Evolutionary conservation across 352 stramenopile genomes (phyloP).

Genomic region (Aphanomyces cochlioides): DNA sequence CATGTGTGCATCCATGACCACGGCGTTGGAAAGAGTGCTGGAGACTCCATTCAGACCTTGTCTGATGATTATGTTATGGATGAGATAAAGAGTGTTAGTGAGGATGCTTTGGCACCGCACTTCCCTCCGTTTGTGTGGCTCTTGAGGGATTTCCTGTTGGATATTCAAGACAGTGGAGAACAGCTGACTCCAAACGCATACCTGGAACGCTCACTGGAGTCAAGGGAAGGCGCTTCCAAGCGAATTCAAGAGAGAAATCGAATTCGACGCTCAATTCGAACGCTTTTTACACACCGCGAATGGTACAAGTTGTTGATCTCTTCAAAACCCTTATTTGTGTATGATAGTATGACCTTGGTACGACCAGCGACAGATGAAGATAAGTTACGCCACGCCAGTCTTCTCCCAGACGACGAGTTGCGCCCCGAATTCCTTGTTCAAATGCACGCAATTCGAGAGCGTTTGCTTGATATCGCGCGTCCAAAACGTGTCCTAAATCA

Average conservation of each 20-base stretch:
- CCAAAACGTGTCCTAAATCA: constrained; percentile 71
- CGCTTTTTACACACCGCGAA: constrained; percentile 65
- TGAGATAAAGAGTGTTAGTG: constrained; percentile 40
- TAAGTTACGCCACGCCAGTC: constrained; percentile 53
- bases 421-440: constrained; percentile 74
- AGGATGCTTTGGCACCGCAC: constrained; percentile 63
- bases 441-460: constrained; percentile 52
- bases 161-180: constrained; percentile 64
- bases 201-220: constrained; percentile 68
- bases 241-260: constrained; percentile 69
- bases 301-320: constrained; percentile 13
- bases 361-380: constrained; percentile 66
- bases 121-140: constrained; percentile 84
- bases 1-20: constrained; percentile 54
- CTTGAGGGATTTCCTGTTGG: constrained; percentile 76
- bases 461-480: constrained; percentile 46
- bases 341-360: constrained; percentile 63
- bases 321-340: not conserved
- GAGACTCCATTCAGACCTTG: too few species aligned
- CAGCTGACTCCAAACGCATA: constrained; percentile 66
- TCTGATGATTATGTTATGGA: constrained; percentile 18
- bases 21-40: constrained; percentile 15
- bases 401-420: constrained; percentile 50
- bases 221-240: constrained; percentile 40
- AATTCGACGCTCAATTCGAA: constrained; percentile 59